phyloP scores from a whole-genome alignment of 441 rosid species.

The Bruguiera hainesii region DNA sequence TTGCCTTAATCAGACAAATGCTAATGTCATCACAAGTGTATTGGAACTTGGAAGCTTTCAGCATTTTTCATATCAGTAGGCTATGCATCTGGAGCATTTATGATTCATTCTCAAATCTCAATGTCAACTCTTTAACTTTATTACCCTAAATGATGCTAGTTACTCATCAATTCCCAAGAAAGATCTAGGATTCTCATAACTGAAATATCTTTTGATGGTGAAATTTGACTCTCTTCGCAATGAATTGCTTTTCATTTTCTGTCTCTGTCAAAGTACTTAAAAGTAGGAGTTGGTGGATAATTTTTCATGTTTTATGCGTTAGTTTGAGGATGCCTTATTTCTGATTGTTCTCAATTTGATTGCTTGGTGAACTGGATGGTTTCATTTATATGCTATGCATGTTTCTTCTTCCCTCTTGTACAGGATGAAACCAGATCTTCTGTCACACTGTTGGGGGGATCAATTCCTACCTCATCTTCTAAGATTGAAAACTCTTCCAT shows the following conservation, averaged over 20 bases:
- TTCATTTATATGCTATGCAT: constrained; percentile 2
- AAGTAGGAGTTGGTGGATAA: not conserved
- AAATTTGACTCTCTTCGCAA: not conserved
- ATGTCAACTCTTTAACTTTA: not conserved
- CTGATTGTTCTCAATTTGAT: constrained; percentile 3
- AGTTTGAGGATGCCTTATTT: not conserved
- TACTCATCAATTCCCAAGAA: no score
- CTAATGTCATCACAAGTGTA: not conserved
- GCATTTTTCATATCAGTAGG: not conserved
- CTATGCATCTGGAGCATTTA: constrained; percentile 5
- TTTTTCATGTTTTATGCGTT: not conserved
- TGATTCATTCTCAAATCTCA: constrained; percentile 4
- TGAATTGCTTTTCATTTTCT: not conserved
- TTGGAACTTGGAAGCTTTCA: not conserved
- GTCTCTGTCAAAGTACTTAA: not conserved
- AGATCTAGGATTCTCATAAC: not conserved
- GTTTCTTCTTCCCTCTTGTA: constrained; percentile 11
- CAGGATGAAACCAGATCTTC: constrained; percentile 66
- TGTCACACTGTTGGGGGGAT: constrained; percentile 37
- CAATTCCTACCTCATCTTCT: constrained; percentile 60
- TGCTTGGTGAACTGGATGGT: not conserved
- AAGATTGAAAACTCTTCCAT: constrained; percentile 68
- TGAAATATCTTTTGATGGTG: constrained; percentile 2
- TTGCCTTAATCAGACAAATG: no score
- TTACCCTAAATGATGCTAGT: no score